Base-by-base conservation (phyloP, 257 asterid species). In the Rubia yunnanensis region DNA sequence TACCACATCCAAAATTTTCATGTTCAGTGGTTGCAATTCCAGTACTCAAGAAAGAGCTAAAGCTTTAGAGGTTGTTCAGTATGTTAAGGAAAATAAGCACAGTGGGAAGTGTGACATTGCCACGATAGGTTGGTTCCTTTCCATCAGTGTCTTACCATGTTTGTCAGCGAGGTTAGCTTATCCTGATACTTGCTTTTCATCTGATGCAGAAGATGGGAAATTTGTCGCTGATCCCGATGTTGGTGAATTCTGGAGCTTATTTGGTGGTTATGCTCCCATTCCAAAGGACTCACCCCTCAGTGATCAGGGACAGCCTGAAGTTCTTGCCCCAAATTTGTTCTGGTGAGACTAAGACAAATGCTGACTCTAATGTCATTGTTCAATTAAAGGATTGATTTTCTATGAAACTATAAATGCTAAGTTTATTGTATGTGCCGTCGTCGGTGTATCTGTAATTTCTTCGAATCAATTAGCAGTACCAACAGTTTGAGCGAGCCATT, bases 201-300 rank as follows among this genome's bases (percentile, higher is more conserved):
- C 70, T 71, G 77, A 31, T 61, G 75, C 84, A 90, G 97, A 90
- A 46, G 97, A 90, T 70, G 97, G 97, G 53, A 88, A 78, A 66
- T 78, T 90, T 61, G 88, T 90, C 79, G 86, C 95, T 66, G 95
- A 90, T 74, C 84, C 96, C 20, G 96, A 84, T 24, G 80, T 83
- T 44, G 97, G 97, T 54, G 97, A 90, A 67, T 90, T 90, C 77
- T 90, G 97, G 97, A 83, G 82, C 76, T 73, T 88, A 44, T 90
- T 90, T 69, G 97, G 97, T 55, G 97, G 97, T 50, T 90, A 85
- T 80, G 97, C 97, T 77, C 97, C 97, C 65, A 89, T 90, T 70
- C 95, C 96, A 2, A 84, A 78, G 79, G 87, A 86, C 72, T 50
- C 80, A 27, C 58, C 78, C 27, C 59, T 66, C 27, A 65, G 65